Conservation (phyloP, 306 rosid genomes). For the Cajanus cajan region DNA sequence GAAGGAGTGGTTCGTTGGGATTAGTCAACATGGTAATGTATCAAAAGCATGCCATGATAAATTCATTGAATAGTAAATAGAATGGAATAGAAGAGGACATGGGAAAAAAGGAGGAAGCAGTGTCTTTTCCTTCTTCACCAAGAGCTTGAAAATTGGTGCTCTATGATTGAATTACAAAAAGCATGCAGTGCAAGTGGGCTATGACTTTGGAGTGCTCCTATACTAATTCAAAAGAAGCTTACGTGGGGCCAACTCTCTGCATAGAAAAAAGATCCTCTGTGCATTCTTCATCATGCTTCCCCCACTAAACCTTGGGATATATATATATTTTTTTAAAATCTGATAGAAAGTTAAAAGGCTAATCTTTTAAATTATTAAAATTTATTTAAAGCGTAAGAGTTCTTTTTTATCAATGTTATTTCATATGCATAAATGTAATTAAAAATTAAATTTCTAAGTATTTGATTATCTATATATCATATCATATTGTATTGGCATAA, state of each 20-base stretch:
- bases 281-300: conserved; percentile 58
- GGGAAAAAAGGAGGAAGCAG: background rate
- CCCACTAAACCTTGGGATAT: conserved; percentile 53
- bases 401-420: background rate
- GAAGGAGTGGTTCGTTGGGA: conserved; percentile 59
- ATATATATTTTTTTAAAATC: conserved; percentile 18
- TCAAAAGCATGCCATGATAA: conserved; percentile 67
- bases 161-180: conserved; percentile 47
- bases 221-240: conserved; percentile 31
- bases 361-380: background rate
- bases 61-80: conserved; percentile 40
- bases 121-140: background rate
- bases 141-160: conserved; percentile 40
- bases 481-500: background rate
- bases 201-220: conserved; percentile 35
- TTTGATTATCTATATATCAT: background rate
- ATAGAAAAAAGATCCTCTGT: conserved; percentile 45
- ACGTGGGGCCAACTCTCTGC: conserved; percentile 33
- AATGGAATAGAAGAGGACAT: background rate
- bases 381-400: background rate
- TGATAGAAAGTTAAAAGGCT: no score
- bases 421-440: background rate
- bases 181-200: conserved; percentile 54
- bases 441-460: background rate
- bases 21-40: conserved; percentile 86